Evolutionary conservation across 2,329 filamentous ascomycete genomes (phyloP), one percentile per base, ranked within the genome.

Genomic region (Xylariomycetidae sp.): DNA sequence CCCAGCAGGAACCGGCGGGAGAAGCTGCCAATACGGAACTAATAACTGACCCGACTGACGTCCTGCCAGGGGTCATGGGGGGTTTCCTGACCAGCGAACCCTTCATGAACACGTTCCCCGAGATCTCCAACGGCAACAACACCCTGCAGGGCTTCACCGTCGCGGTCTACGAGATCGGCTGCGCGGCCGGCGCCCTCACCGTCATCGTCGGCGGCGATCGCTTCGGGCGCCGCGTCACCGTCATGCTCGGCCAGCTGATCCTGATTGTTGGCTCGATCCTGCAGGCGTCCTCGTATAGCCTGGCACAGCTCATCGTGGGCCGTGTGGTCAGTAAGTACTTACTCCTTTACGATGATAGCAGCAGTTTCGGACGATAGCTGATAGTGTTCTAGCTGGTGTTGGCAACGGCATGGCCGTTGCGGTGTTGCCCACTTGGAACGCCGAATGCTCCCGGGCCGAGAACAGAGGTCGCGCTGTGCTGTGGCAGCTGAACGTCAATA

Each of bases 401-500:
- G 27, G 27, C 8, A 29, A 29, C 13, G 27, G 27, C 15, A 29
- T 29, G 27, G 27, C 27, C 8, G 27, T 29, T 5, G 27, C 27
- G 9, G 27, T 29, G 17, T 13, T 29, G 10, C 27, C 27, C 6
- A 29, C 27, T 6, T 29, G 27, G 27, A 29, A 29, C 17, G 27
- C 6, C 27, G 27, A 29, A 16, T 29, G 27, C 27, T 29, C 27
- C 6, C 27, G 27, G 8, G 27, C 27, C 14, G 27, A 29, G 27
- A 29, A 29, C 15, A 13, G 27, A 6, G 27, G 27, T 7, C 27
- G 15, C 8, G 27, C 27, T 13, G 27, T 29, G 10, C 27, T 29
- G 10, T 29, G 27, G 27, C 27, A 29, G 27, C 15, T 29, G 6
- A 29, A 29, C 27, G 27, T 29, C 27, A 29, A 29, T 13, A 29